Evolutionary conservation across 2,329 filamentous ascomycete species (phyloP).

Genomic region (Xylariaceae sp.): DNA sequence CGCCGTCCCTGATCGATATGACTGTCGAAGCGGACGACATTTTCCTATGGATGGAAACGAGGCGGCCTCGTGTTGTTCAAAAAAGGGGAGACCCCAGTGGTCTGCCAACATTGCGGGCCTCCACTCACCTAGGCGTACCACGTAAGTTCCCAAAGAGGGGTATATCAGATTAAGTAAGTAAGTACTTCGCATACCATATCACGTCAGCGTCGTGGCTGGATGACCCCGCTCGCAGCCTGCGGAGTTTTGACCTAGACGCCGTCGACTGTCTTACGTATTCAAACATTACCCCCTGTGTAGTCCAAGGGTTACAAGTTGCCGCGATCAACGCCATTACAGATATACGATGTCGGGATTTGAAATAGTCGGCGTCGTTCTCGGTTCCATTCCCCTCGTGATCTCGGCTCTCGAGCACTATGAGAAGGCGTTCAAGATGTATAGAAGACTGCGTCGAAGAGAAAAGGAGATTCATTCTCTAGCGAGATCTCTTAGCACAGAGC

Average conservation of each 20-base stretch:
- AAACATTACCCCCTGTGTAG: no score
- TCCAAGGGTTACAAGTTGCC: neutral
- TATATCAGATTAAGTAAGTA: no score
- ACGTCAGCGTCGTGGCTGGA: no score
- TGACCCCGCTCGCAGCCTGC: conserved; percentile 1
- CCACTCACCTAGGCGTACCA: no score
- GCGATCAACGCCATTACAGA: no score
- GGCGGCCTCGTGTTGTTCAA: no score
- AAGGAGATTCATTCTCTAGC: conserved; percentile 23
- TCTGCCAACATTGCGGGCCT: no score
- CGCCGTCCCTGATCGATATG: conserved; percentile 7
- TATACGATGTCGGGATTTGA: conserved; percentile 27
- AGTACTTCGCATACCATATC: no score
- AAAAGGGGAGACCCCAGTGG: no score
- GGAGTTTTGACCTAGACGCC: no score
- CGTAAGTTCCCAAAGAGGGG: no score
- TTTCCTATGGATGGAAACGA: neutral
- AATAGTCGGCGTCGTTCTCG: conserved; percentile 22
- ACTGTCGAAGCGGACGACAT: conserved; percentile 2
- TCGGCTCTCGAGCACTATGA: conserved; percentile 19
- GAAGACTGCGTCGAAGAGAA: conserved; percentile 16
- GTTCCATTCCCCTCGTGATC: conserved; percentile 20
- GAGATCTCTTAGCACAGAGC: conserved; percentile 22
- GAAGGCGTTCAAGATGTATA: conserved; percentile 18
- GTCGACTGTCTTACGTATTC: no score